These are phyloP conservation scores for Epipyxis sp. DNA, from an alignment of 108 stramenopile species.

Conservation along the genomic window DNA sequence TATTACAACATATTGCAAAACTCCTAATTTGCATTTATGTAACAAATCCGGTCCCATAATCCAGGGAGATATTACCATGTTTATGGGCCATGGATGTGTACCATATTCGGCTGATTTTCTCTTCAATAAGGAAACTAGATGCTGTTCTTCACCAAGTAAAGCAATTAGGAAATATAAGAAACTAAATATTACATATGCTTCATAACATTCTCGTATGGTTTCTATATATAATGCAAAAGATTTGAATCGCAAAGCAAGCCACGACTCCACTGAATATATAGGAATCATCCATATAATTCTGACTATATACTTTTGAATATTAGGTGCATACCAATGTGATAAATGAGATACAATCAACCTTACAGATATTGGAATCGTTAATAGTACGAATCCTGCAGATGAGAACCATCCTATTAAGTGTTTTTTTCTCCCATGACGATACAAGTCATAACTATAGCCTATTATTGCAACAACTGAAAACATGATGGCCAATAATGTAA, in stretches of 20 bases:
- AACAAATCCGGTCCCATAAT: conserved; percentile 75
- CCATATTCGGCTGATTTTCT: conserved; percentile 55
- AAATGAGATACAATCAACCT: conserved; percentile 60
- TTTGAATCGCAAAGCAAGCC: conserved; percentile 69
- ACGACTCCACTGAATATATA: conserved; percentile 81
- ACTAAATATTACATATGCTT: conserved; percentile 83
- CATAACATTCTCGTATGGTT: conserved; percentile 39
- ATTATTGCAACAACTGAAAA: background rate
- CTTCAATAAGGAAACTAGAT: background rate
- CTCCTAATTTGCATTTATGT: conserved; percentile 77
- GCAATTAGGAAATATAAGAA: conserved; percentile 86
- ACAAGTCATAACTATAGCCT: background rate
- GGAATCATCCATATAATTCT: conserved; percentile 80
- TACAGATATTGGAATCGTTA: conserved; percentile 68
- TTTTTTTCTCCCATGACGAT: background rate
- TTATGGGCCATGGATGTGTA: conserved; percentile 44
- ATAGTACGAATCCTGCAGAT: background rate
- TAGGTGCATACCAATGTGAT: conserved; percentile 49
- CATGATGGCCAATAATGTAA: background rate
- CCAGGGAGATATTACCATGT: conserved; percentile 18
- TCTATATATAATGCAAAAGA: background rate
- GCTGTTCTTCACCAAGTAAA: conserved; percentile 81
- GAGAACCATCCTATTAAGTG: background rate
- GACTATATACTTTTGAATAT: conserved; percentile 70
- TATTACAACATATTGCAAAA: conserved; percentile 88